Conservation (phyloP, 352 stramenopile species). For the Phytophthora idaei region DNA sequence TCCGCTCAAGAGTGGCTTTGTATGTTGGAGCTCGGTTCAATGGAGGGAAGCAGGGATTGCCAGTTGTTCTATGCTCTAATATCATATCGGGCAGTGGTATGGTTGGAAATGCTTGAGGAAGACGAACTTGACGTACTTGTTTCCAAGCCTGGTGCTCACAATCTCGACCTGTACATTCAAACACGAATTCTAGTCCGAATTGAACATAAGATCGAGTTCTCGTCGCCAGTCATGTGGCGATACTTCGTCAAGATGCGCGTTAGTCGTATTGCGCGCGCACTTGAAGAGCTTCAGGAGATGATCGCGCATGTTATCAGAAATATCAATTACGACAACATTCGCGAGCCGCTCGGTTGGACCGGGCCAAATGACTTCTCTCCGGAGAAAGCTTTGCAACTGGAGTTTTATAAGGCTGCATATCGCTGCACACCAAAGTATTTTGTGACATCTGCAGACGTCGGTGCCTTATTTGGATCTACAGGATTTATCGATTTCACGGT, state of each 20-base stretch:
- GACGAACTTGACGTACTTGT: background rate
- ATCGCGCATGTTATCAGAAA: background rate
- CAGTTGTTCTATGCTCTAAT: background rate
- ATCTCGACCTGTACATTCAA: background rate
- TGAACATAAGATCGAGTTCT: background rate
- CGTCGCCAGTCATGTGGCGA: conserved; percentile 1
- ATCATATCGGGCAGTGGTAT: background rate
- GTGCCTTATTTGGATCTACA: conserved; percentile 9
- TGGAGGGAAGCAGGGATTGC: background rate
- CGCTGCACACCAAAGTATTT: conserved; percentile 15
- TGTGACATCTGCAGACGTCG: conserved; percentile 5
- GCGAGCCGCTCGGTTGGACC: too few relatives aligned
- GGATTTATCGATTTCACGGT: conserved; percentile 16
- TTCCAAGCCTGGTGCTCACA: background rate
- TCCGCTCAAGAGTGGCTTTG: background rate
- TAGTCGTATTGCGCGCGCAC: background rate
- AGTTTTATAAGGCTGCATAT: conserved; percentile 15
- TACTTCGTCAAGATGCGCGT: background rate
- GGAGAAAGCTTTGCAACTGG: conserved; percentile 17
- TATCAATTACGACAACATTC: conserved; percentile 2
- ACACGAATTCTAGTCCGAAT: background rate
- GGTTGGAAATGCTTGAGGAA: background rate
- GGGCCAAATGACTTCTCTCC: conserved; percentile 3
- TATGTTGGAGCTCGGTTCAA: background rate
- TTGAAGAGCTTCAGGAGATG: background rate